A percentile compares a stretch with the other conserved stretches of the same genome.
These are phyloP conservation scores for Populus euphratica DNA, from an alignment of 345 rosid species.

Conservation along the genomic window DNA sequence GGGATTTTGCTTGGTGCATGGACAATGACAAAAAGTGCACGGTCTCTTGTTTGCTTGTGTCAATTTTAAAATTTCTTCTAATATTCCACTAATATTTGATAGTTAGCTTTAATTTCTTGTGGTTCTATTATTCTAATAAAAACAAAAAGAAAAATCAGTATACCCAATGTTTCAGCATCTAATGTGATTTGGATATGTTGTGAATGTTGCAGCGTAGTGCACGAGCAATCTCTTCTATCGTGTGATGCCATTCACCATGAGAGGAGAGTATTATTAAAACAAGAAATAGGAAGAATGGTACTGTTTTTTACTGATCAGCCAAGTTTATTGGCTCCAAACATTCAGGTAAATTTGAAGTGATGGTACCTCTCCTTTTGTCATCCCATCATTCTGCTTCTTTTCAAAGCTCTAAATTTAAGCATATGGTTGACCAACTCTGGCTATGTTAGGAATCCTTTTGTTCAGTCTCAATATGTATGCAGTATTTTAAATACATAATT, in stretches of 20 bases:
- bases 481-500: neutral
- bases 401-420: neutral
- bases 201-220: constrained; percentile 75
- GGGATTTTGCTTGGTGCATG: neutral
- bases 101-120: neutral
- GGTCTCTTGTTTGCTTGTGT: neutral
- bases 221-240: constrained; percentile 78
- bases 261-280: constrained; percentile 89
- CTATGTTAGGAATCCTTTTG: neutral
- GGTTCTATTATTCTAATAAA: neutral
- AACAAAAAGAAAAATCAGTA: neutral
- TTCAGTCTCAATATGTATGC: neutral
- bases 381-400: neutral
- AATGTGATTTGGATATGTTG: constrained; percentile 20
- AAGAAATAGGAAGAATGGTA: constrained; percentile 98
- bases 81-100: neutral
- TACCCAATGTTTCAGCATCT: neutral
- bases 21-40: neutral
- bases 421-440: neutral
- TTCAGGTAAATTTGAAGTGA: constrained; percentile 51
- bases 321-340: constrained; percentile 96
- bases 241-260: constrained; percentile 84
- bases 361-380: neutral
- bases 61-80: neutral
- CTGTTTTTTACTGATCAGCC: constrained; percentile 98